Evolutionary conservation across 129 eudicot genomes (phyloP).

Genomic region (Pseudognaphalium luteoalbum): DNA sequence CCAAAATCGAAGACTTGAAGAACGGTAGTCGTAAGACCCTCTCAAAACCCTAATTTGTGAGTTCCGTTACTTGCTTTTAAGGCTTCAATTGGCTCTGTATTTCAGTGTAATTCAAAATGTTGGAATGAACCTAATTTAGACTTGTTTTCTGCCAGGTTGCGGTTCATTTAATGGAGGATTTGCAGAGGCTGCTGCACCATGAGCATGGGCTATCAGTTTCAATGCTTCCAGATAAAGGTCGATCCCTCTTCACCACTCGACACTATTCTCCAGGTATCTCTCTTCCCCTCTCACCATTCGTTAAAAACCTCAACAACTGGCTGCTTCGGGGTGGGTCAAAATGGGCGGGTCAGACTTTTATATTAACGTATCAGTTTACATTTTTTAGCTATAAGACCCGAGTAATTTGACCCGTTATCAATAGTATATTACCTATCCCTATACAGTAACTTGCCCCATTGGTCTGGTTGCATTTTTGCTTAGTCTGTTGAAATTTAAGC

Average conservation of each 20-base stretch:
- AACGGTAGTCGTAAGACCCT: not conserved
- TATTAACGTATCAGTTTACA: not conserved
- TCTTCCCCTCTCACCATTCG: not conserved
- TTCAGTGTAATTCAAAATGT: not conserved
- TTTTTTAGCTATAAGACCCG: not conserved
- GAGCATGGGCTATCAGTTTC: conserved; percentile 46
- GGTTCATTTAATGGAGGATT: conserved; percentile 54
- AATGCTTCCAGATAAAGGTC: conserved; percentile 63
- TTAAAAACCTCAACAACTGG: no score
- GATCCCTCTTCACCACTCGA: conserved; percentile 74
- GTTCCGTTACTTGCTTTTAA: not conserved
- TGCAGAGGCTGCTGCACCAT: conserved; percentile 37
- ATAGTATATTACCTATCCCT: not conserved
- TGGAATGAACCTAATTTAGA: not conserved
- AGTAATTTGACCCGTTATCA: not conserved
- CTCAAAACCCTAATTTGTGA: not conserved
- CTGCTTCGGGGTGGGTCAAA: no score
- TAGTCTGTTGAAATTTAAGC: not conserved
- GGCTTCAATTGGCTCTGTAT: not conserved
- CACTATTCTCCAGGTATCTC: conserved; percentile 76
- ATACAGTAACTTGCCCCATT: not conserved
- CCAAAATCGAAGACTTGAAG: no score
- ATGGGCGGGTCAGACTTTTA: not conserved
- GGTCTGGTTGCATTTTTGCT: not conserved
- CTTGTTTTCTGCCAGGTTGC: not conserved